These are phyloP conservation scores for Mitragyna speciosa DNA, from an alignment of 257 asterid species.

Conservation along the genomic window DNA sequence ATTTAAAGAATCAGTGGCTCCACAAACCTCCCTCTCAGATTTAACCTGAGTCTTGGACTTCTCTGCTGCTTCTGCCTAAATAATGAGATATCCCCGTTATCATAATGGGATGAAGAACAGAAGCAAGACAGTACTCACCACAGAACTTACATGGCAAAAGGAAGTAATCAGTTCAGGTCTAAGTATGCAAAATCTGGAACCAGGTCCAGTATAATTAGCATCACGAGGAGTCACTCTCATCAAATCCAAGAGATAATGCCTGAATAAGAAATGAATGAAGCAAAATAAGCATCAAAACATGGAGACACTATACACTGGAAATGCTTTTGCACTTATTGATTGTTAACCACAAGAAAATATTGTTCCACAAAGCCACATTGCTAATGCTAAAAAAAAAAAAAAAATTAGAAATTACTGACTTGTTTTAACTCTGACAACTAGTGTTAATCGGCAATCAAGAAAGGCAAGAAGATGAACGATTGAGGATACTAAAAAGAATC, in stretches of 20 bases:
- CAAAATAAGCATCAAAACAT: not conserved
- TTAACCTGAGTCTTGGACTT: constrained; percentile 45
- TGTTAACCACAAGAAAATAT: not conserved
- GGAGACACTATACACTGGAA: not conserved
- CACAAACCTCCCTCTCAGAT: constrained; percentile 36
- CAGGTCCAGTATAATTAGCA: constrained; percentile 74
- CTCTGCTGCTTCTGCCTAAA: constrained; percentile 60
- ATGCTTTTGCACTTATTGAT: not conserved
- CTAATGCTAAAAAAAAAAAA: not conserved
- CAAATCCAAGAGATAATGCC: constrained; percentile 92
- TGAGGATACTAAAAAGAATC: not conserved
- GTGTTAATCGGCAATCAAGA: not conserved
- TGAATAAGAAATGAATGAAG: constrained; percentile 30
- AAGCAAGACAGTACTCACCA: constrained; percentile 9
- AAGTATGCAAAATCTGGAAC: constrained; percentile 84
- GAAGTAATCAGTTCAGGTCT: constrained; percentile 86
- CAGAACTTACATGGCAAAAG: constrained; percentile 67
- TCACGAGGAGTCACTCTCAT: constrained; percentile 99
- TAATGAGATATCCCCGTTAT: constrained; percentile 7
- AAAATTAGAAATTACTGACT: not conserved
- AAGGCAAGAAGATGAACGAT: not conserved
- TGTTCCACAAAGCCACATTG: not conserved
- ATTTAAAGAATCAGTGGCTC: constrained; percentile 42
- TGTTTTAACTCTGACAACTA: not conserved
- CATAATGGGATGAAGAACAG: constrained; percentile 1